Evolutionary conservation across 2,329 filamentous ascomycete genomes (phyloP).

Genomic region (Paecilomyces sp.): DNA sequence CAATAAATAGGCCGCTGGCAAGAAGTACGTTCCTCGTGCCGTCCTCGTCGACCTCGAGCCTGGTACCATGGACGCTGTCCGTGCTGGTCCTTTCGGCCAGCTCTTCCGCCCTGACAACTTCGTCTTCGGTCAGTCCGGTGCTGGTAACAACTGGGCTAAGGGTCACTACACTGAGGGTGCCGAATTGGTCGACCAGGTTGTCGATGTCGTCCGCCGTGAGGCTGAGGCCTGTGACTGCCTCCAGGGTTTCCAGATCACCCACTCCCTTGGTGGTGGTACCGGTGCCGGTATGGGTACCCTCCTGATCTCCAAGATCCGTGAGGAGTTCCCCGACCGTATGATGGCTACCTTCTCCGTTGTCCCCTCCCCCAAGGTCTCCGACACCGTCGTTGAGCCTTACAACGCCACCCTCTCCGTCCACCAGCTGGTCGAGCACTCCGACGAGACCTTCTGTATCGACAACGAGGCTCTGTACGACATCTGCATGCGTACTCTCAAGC

Average conservation of each 20-base stretch:
- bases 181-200: conserved; percentile 94
- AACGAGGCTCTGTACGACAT: conserved; percentile 99
- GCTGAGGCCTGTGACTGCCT: conserved; percentile 99
- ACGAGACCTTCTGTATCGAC: conserved; percentile 99
- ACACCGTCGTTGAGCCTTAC: conserved; percentile 99
- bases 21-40: conserved; percentile 99
- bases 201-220: conserved; percentile 97
- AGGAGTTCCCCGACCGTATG: conserved; percentile 99
- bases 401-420: conserved; percentile 98
- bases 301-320: conserved; percentile 99
- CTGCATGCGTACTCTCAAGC: conserved; percentile 99
- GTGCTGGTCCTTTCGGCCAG: conserved; percentile 94
- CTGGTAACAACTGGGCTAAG: conserved; percentile 99
- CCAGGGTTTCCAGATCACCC: conserved; percentile 99
- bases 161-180: conserved; percentile 99
- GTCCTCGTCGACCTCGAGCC: conserved; percentile 99
- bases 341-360: conserved; percentile 99
- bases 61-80: conserved; percentile 99
- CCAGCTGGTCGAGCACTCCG: conserved; percentile 99
- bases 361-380: conserved; percentile 97
- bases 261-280: conserved; percentile 99
- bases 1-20: conserved; percentile 67
- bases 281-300: conserved; percentile 99
- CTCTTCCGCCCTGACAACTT: conserved; percentile 99
- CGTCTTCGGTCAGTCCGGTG: conserved; percentile 98